Percentiles rank a stretch among this genome's conserved stretches.
Conservation (phyloP, 768 basidiomycete genomes). For the Podaxis carcinomalis region DNA sequence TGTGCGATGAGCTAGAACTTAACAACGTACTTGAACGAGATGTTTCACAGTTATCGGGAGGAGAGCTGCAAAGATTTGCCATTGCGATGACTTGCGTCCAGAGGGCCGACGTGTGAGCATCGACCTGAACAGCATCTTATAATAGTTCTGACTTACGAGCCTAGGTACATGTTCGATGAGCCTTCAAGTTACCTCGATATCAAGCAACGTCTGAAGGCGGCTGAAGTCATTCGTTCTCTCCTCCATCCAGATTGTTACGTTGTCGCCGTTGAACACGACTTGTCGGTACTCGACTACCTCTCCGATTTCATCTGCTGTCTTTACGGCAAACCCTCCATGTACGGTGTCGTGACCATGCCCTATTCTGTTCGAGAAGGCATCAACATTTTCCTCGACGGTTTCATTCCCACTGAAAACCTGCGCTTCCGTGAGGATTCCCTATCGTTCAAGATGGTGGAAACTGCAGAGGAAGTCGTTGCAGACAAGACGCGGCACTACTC, state of each 20-base stretch:
- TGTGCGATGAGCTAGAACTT: conserved; percentile 85
- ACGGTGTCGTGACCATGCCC: conserved; percentile 99
- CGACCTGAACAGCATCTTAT: neutral
- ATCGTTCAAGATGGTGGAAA: conserved; percentile 97
- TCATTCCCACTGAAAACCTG: conserved; percentile 97
- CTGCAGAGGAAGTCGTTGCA: conserved; percentile 81
- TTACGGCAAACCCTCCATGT: conserved; percentile 96
- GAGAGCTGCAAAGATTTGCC: conserved; percentile 96
- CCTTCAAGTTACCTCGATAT: conserved; percentile 98
- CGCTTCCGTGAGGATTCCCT: conserved; percentile 96
- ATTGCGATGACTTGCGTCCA: conserved; percentile 98
- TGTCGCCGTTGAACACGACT: conserved; percentile 97
- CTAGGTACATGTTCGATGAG: conserved; percentile 97
- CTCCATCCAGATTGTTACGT: conserved; percentile 85
- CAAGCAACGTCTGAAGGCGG: conserved; percentile 91
- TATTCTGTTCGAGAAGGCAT: conserved; percentile 98
- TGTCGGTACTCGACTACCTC: conserved; percentile 96
- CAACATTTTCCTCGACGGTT: conserved; percentile 99
- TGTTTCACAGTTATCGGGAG: conserved; percentile 84
- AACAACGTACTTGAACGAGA: conserved; percentile 85
- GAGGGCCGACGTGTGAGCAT: conserved; percentile 85
- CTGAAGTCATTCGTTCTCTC: conserved; percentile 88
- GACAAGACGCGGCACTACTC: conserved; percentile 88
- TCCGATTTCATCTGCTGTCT: conserved; percentile 98
- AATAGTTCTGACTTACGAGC: conserved; percentile 1